A percentile compares a stretch with the other conserved stretches of the same genome.
Conservation (phyloP, 1,139 yeast genomes). For the Nakaseomyces glabratus region DNA sequence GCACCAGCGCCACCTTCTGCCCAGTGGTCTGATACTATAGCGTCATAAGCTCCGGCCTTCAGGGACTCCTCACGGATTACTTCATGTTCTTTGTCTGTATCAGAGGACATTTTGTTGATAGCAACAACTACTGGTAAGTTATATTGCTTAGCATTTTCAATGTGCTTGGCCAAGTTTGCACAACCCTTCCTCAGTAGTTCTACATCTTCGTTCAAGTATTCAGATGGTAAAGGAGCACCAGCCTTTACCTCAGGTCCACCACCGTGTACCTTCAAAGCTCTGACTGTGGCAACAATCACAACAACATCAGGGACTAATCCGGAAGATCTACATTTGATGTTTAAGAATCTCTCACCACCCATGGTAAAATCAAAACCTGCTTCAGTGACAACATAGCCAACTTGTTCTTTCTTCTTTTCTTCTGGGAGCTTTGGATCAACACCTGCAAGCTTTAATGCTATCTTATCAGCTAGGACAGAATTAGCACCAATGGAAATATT, state of each 20-base stretch:
- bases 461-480: slow-evolving; percentile 66
- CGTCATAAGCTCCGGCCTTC: slow-evolving; percentile 92
- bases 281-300: slow-evolving; percentile 92
- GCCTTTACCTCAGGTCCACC: slow-evolving; percentile 98
- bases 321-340: slow-evolving; percentile 90
- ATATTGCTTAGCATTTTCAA: slow-evolving; percentile 72
- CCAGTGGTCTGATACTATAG: slow-evolving; percentile 95
- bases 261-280: slow-evolving; percentile 96
- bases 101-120: slow-evolving; percentile 83
- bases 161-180: slow-evolving; percentile 86
- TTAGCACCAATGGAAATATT: slow-evolving; percentile 81
- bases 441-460: slow-evolving; percentile 60
- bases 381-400: slow-evolving; percentile 92
- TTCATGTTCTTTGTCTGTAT: slow-evolving; percentile 74
- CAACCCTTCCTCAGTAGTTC: slow-evolving; percentile 81
- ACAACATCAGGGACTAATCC: slow-evolving; percentile 88
- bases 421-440: slow-evolving; percentile 32
- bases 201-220: slow-evolving; percentile 75
- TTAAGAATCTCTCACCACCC: slow-evolving; percentile 98
- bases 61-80: slow-evolving; percentile 76
- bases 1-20: slow-evolving; percentile 98
- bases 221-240: slow-evolving; percentile 83
- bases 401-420: slow-evolving; percentile 47
- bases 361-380: slow-evolving; percentile 98
- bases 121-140: slow-evolving; percentile 96